Conservation (phyloP, 176 grass and related monocot genomes). For the Carex parvula region DNA sequence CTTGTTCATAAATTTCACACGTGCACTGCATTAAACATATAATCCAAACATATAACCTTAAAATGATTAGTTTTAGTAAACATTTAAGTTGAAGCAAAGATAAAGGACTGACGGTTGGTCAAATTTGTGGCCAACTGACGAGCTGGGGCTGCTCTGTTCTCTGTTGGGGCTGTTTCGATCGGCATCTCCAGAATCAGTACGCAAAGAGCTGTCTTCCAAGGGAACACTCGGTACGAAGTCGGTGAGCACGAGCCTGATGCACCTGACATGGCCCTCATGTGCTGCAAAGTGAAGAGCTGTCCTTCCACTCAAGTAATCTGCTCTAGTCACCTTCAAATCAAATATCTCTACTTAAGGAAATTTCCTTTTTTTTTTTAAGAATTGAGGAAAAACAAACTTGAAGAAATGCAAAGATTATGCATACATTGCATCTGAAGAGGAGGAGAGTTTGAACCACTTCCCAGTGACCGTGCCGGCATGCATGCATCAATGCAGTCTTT, state of each 20-base stretch:
- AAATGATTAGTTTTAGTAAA: not conserved
- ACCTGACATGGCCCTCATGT: conserved; percentile 65
- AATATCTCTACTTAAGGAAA: conserved; percentile 22
- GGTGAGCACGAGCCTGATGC: conserved; percentile 62
- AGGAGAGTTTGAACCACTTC: conserved; percentile 91
- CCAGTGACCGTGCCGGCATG: conserved; percentile 87
- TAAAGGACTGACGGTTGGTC: conserved; percentile 51
- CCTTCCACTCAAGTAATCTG: conserved; percentile 84
- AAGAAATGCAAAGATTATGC: not conserved
- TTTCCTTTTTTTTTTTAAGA: not conserved
- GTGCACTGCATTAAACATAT: conserved; percentile 44
- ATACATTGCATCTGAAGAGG: conserved; percentile 88
- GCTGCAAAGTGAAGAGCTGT: conserved; percentile 87
- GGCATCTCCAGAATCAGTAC: conserved; percentile 32
- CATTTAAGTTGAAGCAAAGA: not conserved
- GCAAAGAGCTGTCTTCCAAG: conserved; percentile 36
- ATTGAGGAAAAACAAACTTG: not conserved
- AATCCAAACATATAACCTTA: not conserved
- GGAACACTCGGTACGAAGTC: conserved; percentile 70
- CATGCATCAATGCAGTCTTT: conserved; percentile 96
- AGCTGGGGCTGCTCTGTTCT: conserved; percentile 45
- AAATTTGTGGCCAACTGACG: conserved; percentile 46
- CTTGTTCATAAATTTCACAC: conserved; percentile 78
- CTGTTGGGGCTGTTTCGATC: conserved; percentile 27
- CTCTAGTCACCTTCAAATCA: conserved; percentile 62